Evolutionary conservation across 129 eudicot species (phyloP), one percentile per base, ranked within the genome.

Genomic region (Artemisia annua): DNA sequence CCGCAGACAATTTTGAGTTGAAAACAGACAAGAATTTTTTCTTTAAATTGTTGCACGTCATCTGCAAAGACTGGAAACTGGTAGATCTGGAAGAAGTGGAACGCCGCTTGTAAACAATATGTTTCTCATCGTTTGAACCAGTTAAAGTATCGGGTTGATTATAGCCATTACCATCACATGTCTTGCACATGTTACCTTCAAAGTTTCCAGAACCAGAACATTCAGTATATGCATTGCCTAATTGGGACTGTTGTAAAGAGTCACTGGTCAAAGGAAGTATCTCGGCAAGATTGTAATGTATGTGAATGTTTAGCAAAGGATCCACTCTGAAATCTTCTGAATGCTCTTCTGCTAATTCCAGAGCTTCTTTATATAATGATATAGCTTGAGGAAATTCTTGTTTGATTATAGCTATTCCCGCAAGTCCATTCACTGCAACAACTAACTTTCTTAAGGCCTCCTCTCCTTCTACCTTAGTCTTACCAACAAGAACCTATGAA

Each of bases 391-490:
- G 48, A 79, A 85, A 77, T 32, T 93, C 96, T 76, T 86, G 79
- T 74, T 91, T 85, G 30, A 93, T 86, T 49, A 89, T 84, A 44
- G 95, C 87, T 70, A 93, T 87, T 20, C 92, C 98, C 9, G 98
- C 96, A 84, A 93, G 95, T 28, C 92, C 98, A 82, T 93, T 93
- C 72, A 93, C 79, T 43, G 98, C 85, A 74, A 83, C 87, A 55
- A 93, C 95, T 43, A 87, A 26, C 82, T 84, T 89, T 81, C 98
- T 85, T 35, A 93, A 79, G 32, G 95, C 98, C 69, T 93, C 98
- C 83, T 93, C 96, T 63, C 98, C 98, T 88, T 89, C 98, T 70
- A 93, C 63, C 83, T 87, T 93, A 14, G 96, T 93, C 78, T 93
- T 93, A 60, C 96, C 95, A 56, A 89, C 86, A 84, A 93, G 96